Evolutionary conservation across 768 basidiomycete genomes (phyloP).

Genomic region (Leccinum fibrillosum): DNA sequence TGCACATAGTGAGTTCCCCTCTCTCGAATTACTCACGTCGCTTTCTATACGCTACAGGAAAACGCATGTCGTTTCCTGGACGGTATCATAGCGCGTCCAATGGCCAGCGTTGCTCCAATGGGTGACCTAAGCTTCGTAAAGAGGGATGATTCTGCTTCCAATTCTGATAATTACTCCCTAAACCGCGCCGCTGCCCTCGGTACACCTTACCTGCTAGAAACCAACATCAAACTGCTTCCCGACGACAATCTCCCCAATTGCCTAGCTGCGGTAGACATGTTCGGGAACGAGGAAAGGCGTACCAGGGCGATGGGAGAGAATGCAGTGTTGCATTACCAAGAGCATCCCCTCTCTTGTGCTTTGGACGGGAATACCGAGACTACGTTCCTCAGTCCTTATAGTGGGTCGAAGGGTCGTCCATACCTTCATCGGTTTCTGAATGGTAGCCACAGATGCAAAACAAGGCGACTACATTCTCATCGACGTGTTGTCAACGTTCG

Average conservation of each 20-base stretch:
- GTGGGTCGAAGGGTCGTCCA: constrained; percentile 33
- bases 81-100: constrained; percentile 18
- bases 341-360: constrained; percentile 48
- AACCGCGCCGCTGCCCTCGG: constrained; percentile 41
- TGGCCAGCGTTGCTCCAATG: background rate
- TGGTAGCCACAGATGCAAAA: constrained; percentile 14
- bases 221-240: constrained; percentile 47
- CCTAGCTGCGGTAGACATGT: constrained; percentile 36
- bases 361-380: constrained; percentile 53
- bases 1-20: constrained; percentile 50
- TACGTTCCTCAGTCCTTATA: constrained; percentile 45
- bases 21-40: background rate
- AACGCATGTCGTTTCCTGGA: constrained; percentile 47
- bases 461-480: constrained; percentile 39
- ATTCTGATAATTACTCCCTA: constrained; percentile 3
- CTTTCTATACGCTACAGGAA: constrained; percentile 30
- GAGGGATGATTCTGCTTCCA: background rate
- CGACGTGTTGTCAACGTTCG: constrained; percentile 33
- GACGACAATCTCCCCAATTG: constrained; percentile 21
- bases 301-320: constrained; percentile 33
- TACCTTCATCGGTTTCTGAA: constrained; percentile 16
- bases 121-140: constrained; percentile 9
- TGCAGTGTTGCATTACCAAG: constrained; percentile 37
- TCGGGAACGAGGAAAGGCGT: constrained; percentile 40
- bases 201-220: constrained; percentile 49